phyloP scores from a whole-genome alignment of 768 basidiomycete species.

The Crucibulum laeve region DNA sequence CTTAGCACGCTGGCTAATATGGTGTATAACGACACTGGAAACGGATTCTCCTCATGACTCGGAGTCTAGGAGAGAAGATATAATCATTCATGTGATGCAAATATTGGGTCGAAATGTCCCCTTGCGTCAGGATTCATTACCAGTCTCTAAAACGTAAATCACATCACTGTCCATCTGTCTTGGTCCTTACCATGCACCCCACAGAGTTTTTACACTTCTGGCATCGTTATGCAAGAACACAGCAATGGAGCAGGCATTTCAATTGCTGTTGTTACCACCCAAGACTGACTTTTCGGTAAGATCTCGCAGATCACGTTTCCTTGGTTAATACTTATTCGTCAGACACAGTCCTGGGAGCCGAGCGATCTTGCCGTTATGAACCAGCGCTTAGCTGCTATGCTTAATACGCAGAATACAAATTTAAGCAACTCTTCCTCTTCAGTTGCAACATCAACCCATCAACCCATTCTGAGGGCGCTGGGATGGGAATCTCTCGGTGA shows the following conservation, averaged over 20 bases:
- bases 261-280: too few relatives aligned
- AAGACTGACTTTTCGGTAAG: too few relatives aligned
- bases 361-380: slow-evolving; percentile 53
- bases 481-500: slow-evolving; percentile 55
- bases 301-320: too few relatives aligned
- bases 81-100: slow-evolving; percentile 42
- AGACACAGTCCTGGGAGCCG: slow-evolving; percentile 52
- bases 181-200: too few relatives aligned
- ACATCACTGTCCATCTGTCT: too few relatives aligned
- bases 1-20: slow-evolving; percentile 67
- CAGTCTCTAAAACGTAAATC: too few relatives aligned
- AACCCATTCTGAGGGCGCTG: not conserved
- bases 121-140: too few relatives aligned
- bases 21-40: slow-evolving; percentile 46
- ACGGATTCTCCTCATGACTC: slow-evolving; percentile 23
- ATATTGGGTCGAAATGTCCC: too few relatives aligned
- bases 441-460: not conserved
- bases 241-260: too few relatives aligned
- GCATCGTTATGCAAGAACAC: too few relatives aligned
- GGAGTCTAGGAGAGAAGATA: slow-evolving; percentile 42
- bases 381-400: slow-evolving; percentile 39
- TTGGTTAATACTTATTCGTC: too few relatives aligned
- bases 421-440: not conserved
- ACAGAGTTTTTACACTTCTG: too few relatives aligned
- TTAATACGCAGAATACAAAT: slow-evolving; percentile 11